A percentile compares a stretch with the other conserved stretches of the same genome.
Conservation (phyloP, 2,329 filamentous ascomycete genomes). For the Alternaria infectoria region DNA sequence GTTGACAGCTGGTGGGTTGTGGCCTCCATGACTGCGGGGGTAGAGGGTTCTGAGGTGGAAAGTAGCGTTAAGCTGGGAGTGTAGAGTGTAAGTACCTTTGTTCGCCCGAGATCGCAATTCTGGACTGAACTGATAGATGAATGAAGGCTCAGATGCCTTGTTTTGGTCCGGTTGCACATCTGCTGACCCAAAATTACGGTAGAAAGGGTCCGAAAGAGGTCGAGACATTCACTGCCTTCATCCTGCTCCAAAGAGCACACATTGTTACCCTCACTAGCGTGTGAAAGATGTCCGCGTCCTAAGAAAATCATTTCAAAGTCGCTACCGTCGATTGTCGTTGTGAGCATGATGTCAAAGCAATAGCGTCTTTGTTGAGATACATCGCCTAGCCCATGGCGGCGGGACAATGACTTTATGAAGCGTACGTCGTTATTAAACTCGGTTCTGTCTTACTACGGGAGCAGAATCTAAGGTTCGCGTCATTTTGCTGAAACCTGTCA, state of each 20-base stretch:
- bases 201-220: neutral
- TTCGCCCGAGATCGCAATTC: neutral
- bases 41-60: neutral
- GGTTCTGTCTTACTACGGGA: neutral
- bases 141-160: neutral
- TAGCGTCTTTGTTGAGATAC: neutral
- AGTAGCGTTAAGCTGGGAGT: neutral
- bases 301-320: neutral
- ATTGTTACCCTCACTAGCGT: neutral
- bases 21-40: neutral
- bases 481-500: neutral
- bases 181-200: neutral
- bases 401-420: neutral
- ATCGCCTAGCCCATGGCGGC: neutral
- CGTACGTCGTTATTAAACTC: neutral
- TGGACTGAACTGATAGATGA: neutral
- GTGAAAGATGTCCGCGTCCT: neutral
- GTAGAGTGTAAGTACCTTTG: neutral
- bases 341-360: neutral
- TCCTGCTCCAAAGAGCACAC: neutral
- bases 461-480: neutral
- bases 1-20: neutral
- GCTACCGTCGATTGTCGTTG: neutral
- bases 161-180: neutral
- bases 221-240: neutral